Evolutionary conservation across 2,329 filamentous ascomycete species (phyloP), one percentile per base, ranked within the genome.

Genomic region (Colletotrichum horii): DNA sequence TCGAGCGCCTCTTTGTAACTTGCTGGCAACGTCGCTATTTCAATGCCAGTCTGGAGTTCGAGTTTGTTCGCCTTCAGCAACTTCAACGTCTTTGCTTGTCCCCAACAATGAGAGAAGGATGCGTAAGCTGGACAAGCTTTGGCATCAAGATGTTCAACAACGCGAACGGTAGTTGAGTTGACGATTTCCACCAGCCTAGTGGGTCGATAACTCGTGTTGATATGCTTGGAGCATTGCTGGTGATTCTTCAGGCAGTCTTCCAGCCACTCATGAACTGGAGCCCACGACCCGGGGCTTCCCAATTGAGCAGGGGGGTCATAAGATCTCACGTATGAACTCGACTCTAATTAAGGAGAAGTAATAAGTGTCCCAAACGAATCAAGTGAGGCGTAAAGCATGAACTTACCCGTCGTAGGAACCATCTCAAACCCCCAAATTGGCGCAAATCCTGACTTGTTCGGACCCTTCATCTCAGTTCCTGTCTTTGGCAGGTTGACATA

Each of bases 351-450:
- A n/a, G 16, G 15, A 19, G 16, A 9, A 60, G n/a, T 8, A 32
- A 12, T 16, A 60, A 8, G 6, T 8, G 0, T 12, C 15, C 19
- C 16, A n/a, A 16, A 30, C 56, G 16, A 19, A 19, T 48, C 0
- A 4, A 4, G 56, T 6, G 9, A 32, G 12, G 26, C 16, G 28
- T 60, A 0, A 28, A 14, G 11, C 11, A 14, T 60, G 16, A 60
- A 28, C 56, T 60, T 32, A 32, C 26, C 16, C 26, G 56, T n/a
- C 0, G 26, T 30, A 12, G 56, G 56, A 8, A 60, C 26, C 26
- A 60, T 26, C 26, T 60, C 56, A 60, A 60, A 60, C 12, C 56
- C 56, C 56, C 56, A 60, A 32, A 32, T 60, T 14, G 56, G 56
- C 16, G 43, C 43, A 52, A 52, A 52, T 14, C 43, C 43, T 22